Evolutionary conservation across 805 yeast species (phyloP), one percentile per base, ranked within the genome.

Genomic region (Yarrowia osloensis): DNA sequence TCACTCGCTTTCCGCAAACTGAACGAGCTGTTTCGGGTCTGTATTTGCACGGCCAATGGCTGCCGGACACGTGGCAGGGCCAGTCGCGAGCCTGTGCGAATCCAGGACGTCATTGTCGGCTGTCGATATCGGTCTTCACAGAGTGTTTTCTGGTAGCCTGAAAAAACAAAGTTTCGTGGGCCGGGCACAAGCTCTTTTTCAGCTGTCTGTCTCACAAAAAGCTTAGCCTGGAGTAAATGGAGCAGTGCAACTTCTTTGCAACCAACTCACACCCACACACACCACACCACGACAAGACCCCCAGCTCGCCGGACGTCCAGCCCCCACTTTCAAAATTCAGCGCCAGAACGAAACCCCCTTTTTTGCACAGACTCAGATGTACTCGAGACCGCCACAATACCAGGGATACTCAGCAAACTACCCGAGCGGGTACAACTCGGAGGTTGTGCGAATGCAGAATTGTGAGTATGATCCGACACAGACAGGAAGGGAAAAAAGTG

Each of bases 391-490:
- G 47, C 63, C 63, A 57, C 63, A 57, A 40, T 57, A 57, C 63
- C 63, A 57, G n/a, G 63, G 63, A 28, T 57, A 57, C 37, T 57
- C 63, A 8, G 49, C 37, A 39, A 57, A 40, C 63, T 57, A 57
- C 63, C 63, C 63, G 22, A 54, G 61, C 37, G 63, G 63, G 35
- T 57, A 57, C 63, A 57, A 57, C 63, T 57, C 63, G 49, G 63
- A 57, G 63, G 63, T 57, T 39, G 63, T 37, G 9, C 28, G 63
- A 40, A 57, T 57, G 63, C 63, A 57, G 49, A 57, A 40, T 40
- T 57, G 63, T 57, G 49, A 57, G 63, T 57, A 57, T 26, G 47
- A 39, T 39, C 35, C 35, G 46, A 26, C 62, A 55, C 62, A 28
- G 62, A 55, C 24, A 40, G 29, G 19, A 42, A 22, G 19, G 22